These are phyloP conservation scores for Marasmius sp. DNA, from an alignment of 1,284 basidiomycete species.

Conservation along the genomic window DNA sequence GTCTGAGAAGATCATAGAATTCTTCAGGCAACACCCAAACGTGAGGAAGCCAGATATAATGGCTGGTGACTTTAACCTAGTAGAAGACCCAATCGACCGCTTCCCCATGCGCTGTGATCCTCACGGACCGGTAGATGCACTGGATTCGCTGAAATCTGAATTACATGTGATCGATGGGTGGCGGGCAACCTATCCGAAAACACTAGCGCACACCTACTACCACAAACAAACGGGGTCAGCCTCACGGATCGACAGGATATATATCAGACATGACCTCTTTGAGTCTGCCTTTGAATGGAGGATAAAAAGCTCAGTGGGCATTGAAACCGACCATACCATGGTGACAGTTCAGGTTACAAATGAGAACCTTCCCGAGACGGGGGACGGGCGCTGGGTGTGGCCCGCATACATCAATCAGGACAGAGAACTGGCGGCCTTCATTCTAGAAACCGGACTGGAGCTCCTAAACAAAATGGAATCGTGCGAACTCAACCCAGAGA, in stretches of 20 bases:
- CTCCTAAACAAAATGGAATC: not conserved
- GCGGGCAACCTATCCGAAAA: slow-evolving; percentile 23
- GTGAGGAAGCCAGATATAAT: slow-evolving; percentile 12
- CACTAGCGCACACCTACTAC: slow-evolving; percentile 20
- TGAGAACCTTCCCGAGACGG: slow-evolving; percentile 20
- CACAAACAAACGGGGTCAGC: slow-evolving; percentile 7
- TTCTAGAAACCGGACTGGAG: slow-evolving; percentile 5
- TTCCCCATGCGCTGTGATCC: slow-evolving; percentile 14
- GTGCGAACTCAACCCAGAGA: not conserved
- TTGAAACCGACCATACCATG: slow-evolving; percentile 21
- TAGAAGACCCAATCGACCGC: slow-evolving; percentile 17
- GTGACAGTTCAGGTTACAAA: slow-evolving; percentile 15
- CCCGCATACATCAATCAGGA: slow-evolving; percentile 20
- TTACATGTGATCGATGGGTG: slow-evolving; percentile 28
- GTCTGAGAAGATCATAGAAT: slow-evolving; percentile 17
- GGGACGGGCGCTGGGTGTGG: slow-evolving; percentile 23
- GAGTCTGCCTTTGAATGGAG: slow-evolving; percentile 14
- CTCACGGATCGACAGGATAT: slow-evolving; percentile 32
- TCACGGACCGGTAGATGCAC: slow-evolving; percentile 4
- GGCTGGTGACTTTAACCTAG: slow-evolving; percentile 17
- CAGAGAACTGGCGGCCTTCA: slow-evolving; percentile 3
- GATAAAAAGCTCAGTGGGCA: slow-evolving; percentile 7
- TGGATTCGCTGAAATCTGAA: slow-evolving; percentile 13
- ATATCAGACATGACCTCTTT: slow-evolving; percentile 10
- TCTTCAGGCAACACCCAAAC: slow-evolving; percentile 6